phyloP scores from a whole-genome alignment of 2,329 filamentous ascomycete species.

The Fonsecaea multimorphosa region DNA sequence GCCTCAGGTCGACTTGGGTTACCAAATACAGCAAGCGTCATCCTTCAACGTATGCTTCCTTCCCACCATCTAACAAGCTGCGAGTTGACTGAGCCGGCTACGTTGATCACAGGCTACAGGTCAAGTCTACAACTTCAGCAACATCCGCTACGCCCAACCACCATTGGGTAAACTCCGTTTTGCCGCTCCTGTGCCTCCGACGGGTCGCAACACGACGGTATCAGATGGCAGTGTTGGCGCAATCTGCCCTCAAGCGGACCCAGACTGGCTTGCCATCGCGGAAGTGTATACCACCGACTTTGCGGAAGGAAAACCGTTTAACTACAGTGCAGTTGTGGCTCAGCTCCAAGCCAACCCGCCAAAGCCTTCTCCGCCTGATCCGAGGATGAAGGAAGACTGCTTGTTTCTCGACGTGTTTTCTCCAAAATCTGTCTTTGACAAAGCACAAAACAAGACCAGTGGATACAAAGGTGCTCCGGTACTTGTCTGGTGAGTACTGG shows the following conservation, averaged over 20 bases:
- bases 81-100: slow-evolving; percentile 40
- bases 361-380: slow-evolving; percentile 41
- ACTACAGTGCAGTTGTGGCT: slow-evolving; percentile 4
- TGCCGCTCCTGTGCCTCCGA: slow-evolving; percentile 53
- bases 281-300: slow-evolving; percentile 44
- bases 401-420: slow-evolving; percentile 47
- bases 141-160: slow-evolving; percentile 63
- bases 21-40: slow-evolving; percentile 57
- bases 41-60: slow-evolving; percentile 33
- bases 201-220: slow-evolving; percentile 51
- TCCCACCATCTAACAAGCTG: not conserved
- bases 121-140: slow-evolving; percentile 60
- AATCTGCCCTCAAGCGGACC: slow-evolving; percentile 53
- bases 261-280: slow-evolving; percentile 53
- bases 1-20: slow-evolving; percentile 58
- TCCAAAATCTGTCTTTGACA: slow-evolving; percentile 43
- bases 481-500: slow-evolving; percentile 45
- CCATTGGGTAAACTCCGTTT: slow-evolving; percentile 60
- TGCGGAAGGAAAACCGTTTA: slow-evolving; percentile 32
- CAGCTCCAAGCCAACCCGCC: slow-evolving; percentile 1
- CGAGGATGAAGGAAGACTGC: slow-evolving; percentile 45
- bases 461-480: slow-evolving; percentile 43
- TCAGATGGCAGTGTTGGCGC: slow-evolving; percentile 52
- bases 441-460: slow-evolving; percentile 42
- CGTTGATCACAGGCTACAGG: slow-evolving; percentile 26